Evolutionary conservation across 2,329 filamentous ascomycete genomes (phyloP).

Genomic region (Xylaria sp.): DNA sequence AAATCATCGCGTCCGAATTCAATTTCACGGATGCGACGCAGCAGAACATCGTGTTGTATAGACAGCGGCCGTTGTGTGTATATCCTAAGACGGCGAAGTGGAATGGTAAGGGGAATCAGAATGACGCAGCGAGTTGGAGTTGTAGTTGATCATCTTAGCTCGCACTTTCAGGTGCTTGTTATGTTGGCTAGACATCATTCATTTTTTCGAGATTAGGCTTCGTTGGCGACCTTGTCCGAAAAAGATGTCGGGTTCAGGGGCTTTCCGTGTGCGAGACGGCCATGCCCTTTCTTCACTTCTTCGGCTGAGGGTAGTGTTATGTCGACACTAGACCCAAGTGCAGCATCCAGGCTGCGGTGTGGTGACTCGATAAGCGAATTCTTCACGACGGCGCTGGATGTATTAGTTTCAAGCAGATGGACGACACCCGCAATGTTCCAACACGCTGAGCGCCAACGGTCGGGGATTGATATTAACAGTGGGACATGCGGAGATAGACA

Average conservation of each 20-base stretch:
- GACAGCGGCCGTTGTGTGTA: conserved; percentile 56
- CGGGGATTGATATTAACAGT: background rate
- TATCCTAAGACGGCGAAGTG: conserved; percentile 50
- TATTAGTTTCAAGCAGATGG: background rate
- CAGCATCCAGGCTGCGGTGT: conserved; percentile 5
- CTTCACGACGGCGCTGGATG: background rate
- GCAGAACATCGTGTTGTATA: conserved; percentile 50
- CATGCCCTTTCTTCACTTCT: conserved; percentile 28
- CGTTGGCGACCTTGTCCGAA: conserved; percentile 37
- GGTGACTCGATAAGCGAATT: background rate
- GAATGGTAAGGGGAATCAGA: conserved; percentile 48
- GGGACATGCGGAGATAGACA: background rate
- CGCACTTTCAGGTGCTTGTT: no score
- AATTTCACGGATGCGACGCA: conserved; percentile 42
- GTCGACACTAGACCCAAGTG: background rate
- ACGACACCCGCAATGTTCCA: background rate
- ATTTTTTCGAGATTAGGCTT: background rate
- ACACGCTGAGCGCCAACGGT: background rate
- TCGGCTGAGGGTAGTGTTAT: conserved; percentile 31
- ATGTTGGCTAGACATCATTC: background rate
- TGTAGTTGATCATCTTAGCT: conserved; percentile 41
- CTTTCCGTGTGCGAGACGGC: conserved; percentile 53
- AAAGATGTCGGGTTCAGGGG: conserved; percentile 50
- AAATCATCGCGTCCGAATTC: conserved; percentile 48
- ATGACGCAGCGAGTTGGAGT: conserved; percentile 50